Conservation (phyloP, 306 rosid species). For the Dalbergia cochinchinensis region DNA sequence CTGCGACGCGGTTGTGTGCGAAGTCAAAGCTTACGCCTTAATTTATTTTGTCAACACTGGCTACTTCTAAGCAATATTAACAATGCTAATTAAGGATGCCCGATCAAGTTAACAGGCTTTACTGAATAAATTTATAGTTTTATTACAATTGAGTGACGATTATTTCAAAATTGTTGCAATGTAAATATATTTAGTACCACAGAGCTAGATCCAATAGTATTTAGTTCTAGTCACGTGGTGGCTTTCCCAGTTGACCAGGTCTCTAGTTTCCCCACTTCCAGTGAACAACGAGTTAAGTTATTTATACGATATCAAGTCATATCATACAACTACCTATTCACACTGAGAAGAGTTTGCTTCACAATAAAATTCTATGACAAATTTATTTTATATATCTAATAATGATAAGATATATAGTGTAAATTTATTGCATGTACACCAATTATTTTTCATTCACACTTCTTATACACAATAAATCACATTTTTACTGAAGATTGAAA, state of each 20-base stretch:
- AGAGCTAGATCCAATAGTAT: neutral
- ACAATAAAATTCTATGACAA: too few species aligned
- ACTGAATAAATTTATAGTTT: neutral
- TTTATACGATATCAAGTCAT: too few species aligned
- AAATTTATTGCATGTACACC: too few species aligned
- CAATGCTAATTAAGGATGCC: neutral
- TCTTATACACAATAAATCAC: too few species aligned
- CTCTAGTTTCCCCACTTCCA: neutral
- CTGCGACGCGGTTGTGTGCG: neutral
- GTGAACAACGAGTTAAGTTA: too few species aligned
- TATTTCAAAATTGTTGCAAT: neutral
- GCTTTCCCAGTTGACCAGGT: conserved; percentile 6
- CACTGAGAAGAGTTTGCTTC: too few species aligned
- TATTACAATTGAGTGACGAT: neutral
- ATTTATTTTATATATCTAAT: too few species aligned
- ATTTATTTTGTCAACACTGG: neutral
- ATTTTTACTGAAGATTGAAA: too few species aligned
- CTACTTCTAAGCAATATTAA: conserved; percentile 5
- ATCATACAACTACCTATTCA: too few species aligned
- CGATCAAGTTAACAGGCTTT: neutral
- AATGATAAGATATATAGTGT: too few species aligned
- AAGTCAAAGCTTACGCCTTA: conserved; percentile 28
- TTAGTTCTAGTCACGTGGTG: conserved; percentile 46
- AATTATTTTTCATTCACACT: too few species aligned
- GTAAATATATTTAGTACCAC: conserved; percentile 10